phyloP scores from a whole-genome alignment of 257 asterid species.

The Ilex asprella region DNA sequence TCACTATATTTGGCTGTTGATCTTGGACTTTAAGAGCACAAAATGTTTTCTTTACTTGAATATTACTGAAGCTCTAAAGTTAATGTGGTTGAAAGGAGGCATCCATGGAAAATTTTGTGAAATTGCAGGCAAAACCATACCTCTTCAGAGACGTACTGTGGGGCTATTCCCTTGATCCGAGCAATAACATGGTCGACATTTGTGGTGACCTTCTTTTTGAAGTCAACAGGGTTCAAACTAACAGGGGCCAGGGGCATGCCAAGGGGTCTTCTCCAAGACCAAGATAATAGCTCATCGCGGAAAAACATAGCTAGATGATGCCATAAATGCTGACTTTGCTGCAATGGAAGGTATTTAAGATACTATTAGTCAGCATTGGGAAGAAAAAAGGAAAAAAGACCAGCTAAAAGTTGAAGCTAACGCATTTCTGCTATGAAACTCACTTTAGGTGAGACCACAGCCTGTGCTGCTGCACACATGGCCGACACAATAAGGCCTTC shows the following conservation, averaged over 20 bases:
- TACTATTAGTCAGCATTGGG: conserved; percentile 11
- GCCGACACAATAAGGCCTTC: conserved; percentile 94
- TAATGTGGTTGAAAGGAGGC: no score
- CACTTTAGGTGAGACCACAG: conserved; percentile 96
- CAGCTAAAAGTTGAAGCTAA: not conserved
- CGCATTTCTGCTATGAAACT: conserved; percentile 14
- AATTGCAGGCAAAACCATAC: conserved; percentile 25
- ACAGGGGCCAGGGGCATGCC: conserved; percentile 73
- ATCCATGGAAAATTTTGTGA: no score
- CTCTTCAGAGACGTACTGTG: conserved; percentile 90
- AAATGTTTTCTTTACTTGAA: no score
- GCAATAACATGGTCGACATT: conserved; percentile 81
- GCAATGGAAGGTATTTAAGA: conserved; percentile 24
- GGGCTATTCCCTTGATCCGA: conserved; percentile 81
- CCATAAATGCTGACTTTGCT: conserved; percentile 97
- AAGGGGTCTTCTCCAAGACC: conserved; percentile 98
- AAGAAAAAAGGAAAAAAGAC: not conserved
- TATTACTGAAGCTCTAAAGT: no score
- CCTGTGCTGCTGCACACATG: conserved; percentile 97
- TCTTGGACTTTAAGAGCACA: no score
- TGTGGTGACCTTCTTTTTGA: conserved; percentile 70
- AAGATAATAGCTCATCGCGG: conserved; percentile 97
- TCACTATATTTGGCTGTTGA: no score
- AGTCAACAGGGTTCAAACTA: conserved; percentile 69
- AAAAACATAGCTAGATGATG: conserved; percentile 98